Conservation (phyloP, 2,329 filamentous ascomycete genomes). For the Epichloe amarillans region DNA sequence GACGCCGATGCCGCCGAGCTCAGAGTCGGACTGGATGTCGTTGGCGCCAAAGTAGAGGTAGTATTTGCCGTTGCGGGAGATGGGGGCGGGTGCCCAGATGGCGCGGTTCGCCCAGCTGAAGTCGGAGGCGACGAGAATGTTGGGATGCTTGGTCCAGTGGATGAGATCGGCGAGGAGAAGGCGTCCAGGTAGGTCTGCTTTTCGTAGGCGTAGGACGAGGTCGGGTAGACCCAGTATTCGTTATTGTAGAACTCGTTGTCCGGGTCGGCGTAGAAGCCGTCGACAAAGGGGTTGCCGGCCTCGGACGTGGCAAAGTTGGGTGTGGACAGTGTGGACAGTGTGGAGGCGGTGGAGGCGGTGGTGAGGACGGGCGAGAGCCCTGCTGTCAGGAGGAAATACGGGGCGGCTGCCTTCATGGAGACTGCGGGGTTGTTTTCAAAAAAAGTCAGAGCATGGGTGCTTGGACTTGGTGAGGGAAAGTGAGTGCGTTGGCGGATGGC, state of each 20-base stretch:
- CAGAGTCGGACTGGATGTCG: constrained; percentile 24
- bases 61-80: constrained; percentile 29
- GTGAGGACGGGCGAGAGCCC: background rate
- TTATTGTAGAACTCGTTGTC: constrained; percentile 32
- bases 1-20: constrained; percentile 27
- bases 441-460: background rate
- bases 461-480: too few species aligned
- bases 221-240: constrained; percentile 35
- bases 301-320: constrained; percentile 5
- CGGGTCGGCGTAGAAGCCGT: constrained; percentile 38
- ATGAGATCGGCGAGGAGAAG: constrained; percentile 35
- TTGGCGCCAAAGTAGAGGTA: constrained; percentile 38
- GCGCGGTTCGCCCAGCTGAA: constrained; percentile 30
- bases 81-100: constrained; percentile 34
- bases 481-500: too few species aligned
- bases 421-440: background rate
- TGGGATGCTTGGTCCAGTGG: constrained; percentile 32
- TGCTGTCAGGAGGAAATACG: too few species aligned
- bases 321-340: too few species aligned
- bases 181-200: constrained; percentile 36
- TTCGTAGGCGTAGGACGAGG: constrained; percentile 29
- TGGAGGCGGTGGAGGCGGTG: background rate
- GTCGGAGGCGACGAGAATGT: constrained; percentile 22
- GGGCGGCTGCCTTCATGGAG: background rate
- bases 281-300: constrained; percentile 33